Base-by-base conservation (phyloP, 2,329 filamentous ascomycete genomes). In the Aspergillus niger region DNA sequence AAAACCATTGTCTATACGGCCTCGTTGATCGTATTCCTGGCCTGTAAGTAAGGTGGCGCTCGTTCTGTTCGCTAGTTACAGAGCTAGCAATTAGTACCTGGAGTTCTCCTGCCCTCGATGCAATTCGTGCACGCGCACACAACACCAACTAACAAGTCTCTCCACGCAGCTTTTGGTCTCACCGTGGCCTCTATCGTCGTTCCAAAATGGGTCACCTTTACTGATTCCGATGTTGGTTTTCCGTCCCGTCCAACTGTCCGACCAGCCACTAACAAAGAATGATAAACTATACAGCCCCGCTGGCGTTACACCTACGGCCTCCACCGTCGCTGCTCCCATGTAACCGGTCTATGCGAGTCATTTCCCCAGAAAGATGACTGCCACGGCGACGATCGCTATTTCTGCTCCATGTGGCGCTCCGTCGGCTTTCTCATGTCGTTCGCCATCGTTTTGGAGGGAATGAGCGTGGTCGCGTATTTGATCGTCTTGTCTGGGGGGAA, bases 391-490 rank as follows among this genome's bases (percentile, higher is more conserved):
- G 85, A 89, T 67, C 83, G 86, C 55, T 86, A 88, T 70, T 97
- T 98, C 79, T 98, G 95, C 81, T 90, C 88, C 69, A 90, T 96
- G 84, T 99, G 94, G 94, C 86, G 91, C 61, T 91, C 88, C 26
- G 88, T 92, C 38, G 92, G 91, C 24, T 98, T 97, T 77, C 78
- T 97, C 65, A 92, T 96, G 80, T 91, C 89, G 55, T 91, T 97
- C 69, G 85, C 90, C 7, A 86, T 92, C 39, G 87, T 97, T n/a
- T 74, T 95, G 41, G 89, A 96, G 76, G 84, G 95, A 43, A 91
- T 90, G 58, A 88, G 88, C 6, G 77, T 96, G n/a, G 88, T 96
- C 28, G 86, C 88, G 17, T 97, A 94, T 76, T 71, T 89, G 30
- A 86, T 96, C 53, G 86, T 96, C 50, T 80, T 97, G 66, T 79